These are phyloP conservation scores for Whalleya microplaca DNA, from an alignment of 2,329 filamentous ascomycete genomes.

Conservation along the genomic window DNA sequence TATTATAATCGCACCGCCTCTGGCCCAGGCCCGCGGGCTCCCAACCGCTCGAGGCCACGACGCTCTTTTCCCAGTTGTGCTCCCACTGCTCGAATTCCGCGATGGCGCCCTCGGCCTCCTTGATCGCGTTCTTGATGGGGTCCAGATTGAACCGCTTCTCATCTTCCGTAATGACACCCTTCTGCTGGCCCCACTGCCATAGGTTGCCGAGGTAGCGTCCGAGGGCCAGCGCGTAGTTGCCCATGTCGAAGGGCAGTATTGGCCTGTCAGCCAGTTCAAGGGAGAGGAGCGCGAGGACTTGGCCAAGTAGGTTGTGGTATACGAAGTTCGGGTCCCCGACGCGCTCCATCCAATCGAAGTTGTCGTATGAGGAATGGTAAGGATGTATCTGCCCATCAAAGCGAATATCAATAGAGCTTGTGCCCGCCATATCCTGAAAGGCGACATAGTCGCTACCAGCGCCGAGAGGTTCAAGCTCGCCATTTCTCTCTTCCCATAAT, in stretches of 20 bases:
- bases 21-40: conserved; percentile 72
- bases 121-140: conserved; percentile 65
- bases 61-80: conserved; percentile 71
- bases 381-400: conserved; percentile 73
- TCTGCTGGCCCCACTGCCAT: conserved; percentile 64
- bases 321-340: conserved; percentile 81
- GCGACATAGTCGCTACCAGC: conserved; percentile 82
- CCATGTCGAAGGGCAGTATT: conserved; percentile 80
- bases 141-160: conserved; percentile 53
- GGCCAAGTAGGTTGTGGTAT: conserved; percentile 78
- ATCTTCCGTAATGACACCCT: conserved; percentile 46
- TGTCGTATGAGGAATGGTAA: conserved; percentile 86
- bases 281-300: conserved; percentile 80
- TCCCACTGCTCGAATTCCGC: conserved; percentile 77
- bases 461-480: conserved; percentile 69
- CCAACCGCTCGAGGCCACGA: conserved; percentile 73
- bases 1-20: conserved; percentile 76
- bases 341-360: conserved; percentile 80
- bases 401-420: conserved; percentile 81
- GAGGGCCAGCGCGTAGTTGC: conserved; percentile 70
- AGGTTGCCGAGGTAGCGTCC: conserved; percentile 68
- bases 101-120: conserved; percentile 62
- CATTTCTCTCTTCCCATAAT: conserved; percentile 71
- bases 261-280: conserved; percentile 83
- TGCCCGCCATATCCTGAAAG: conserved; percentile 90